Conservation (phyloP, 192 early-diverging fungal species). For the Coemansia sp. region DNA sequence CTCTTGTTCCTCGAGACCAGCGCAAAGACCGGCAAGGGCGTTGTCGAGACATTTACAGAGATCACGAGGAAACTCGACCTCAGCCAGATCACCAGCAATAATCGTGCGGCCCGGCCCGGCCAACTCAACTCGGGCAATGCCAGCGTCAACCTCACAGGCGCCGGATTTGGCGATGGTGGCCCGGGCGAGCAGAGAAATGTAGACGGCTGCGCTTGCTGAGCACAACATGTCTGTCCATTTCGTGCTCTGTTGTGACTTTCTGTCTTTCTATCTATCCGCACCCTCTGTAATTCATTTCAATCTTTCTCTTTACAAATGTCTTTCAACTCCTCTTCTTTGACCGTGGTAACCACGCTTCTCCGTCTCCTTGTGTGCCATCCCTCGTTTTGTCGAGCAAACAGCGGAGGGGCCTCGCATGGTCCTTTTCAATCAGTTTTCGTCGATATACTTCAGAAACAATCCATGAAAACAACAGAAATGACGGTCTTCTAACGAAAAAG, state of each 20-base stretch:
- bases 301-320: background rate
- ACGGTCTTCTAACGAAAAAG: too few relatives aligned
- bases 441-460: too few relatives aligned
- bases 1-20: conserved; percentile 89
- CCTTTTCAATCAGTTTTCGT: too few relatives aligned
- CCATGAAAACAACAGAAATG: too few relatives aligned
- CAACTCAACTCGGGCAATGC: conserved; percentile 54
- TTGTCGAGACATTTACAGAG: conserved; percentile 89
- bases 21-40: conserved; percentile 81
- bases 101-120: conserved; percentile 23
- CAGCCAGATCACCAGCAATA: conserved; percentile 40
- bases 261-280: background rate
- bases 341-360: background rate
- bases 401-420: too few relatives aligned
- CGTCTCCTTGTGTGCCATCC: too few relatives aligned
- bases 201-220: conserved; percentile 50
- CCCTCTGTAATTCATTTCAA: background rate
- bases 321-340: background rate
- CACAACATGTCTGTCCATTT: background rate
- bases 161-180: conserved; percentile 19
- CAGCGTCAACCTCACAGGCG: conserved; percentile 44
- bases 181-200: conserved; percentile 16
- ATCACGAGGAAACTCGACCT: conserved; percentile 61
- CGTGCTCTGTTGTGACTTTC: conserved; percentile 1
- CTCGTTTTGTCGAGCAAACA: too few relatives aligned